Conservation (phyloP, 2,329 filamentous ascomycete genomes). For the Fusarium sp. region DNA sequence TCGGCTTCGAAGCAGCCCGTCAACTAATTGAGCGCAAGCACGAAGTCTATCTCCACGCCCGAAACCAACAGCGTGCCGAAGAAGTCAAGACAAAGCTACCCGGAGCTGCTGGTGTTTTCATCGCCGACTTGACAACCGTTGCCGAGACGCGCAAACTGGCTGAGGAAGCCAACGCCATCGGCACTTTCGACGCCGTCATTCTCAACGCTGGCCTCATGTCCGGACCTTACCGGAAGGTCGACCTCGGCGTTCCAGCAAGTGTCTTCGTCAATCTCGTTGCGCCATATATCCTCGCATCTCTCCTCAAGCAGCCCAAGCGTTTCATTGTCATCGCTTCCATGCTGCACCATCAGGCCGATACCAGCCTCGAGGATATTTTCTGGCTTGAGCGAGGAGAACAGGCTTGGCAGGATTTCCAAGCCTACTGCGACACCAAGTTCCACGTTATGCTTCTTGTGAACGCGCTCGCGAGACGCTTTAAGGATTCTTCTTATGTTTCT, state of each 20-base stretch:
- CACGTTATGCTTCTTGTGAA: constrained; percentile 39
- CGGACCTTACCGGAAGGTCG: constrained; percentile 32
- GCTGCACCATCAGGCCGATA: constrained; percentile 32
- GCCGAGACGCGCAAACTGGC: constrained; percentile 36
- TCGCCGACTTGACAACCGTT: constrained; percentile 37
- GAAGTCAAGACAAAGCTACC: constrained; percentile 27
- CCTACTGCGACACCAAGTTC: constrained; percentile 39
- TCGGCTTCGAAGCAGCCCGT: constrained; percentile 39
- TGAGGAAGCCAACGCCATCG: constrained; percentile 37
- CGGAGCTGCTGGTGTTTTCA: constrained; percentile 29
- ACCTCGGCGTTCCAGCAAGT: constrained; percentile 32
- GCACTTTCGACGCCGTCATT: constrained; percentile 37
- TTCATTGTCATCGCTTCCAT: constrained; percentile 34
- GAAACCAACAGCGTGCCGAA: constrained; percentile 34
- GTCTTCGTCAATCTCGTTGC: constrained; percentile 40
- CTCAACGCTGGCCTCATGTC: constrained; percentile 35
- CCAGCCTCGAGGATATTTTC: constrained; percentile 32
- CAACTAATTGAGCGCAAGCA: constrained; percentile 39
- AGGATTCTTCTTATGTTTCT: constrained; percentile 25
- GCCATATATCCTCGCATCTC: constrained; percentile 38
- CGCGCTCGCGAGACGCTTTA: constrained; percentile 32
- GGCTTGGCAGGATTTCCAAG: constrained; percentile 30
- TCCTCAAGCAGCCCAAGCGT: constrained; percentile 34
- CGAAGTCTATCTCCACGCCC: constrained; percentile 40
- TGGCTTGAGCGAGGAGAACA: constrained; percentile 33